These are phyloP conservation scores for Neonectria sp. DNA, from an alignment of 2,329 filamentous ascomycete genomes.

Conservation along the genomic window DNA sequence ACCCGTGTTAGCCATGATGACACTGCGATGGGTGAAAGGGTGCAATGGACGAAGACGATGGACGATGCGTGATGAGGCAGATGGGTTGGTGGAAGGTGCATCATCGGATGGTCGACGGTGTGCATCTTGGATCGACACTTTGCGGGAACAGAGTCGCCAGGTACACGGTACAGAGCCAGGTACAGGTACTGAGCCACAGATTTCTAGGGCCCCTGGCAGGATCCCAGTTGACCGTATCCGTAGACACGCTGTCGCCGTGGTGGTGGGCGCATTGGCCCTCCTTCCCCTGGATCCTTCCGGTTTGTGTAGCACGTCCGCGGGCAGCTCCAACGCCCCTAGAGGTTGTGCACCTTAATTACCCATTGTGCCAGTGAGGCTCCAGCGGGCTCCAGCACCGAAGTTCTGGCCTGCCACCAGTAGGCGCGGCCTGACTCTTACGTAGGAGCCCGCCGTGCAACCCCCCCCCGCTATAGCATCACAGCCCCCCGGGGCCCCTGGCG, in stretches of 20 bases:
- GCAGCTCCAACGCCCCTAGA: background rate
- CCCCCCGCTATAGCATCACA: conserved; percentile 19
- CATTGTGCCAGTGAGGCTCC: conserved; percentile 1
- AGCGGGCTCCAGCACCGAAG: background rate
- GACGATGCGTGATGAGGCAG: background rate
- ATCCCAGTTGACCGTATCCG: conserved; percentile 17
- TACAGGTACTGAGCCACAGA: conserved; percentile 8
- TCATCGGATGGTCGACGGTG: conserved; percentile 30
- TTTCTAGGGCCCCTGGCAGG: conserved; percentile 14
- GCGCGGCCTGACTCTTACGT: conserved; percentile 2
- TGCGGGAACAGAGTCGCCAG: conserved; percentile 9
- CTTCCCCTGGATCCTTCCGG: conserved; percentile 14
- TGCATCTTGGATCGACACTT: conserved; percentile 19
- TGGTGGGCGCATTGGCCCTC: conserved; percentile 23
- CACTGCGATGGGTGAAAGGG: conserved; percentile 2
- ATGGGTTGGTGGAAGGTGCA: conserved; percentile 33
- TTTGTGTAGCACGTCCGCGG: conserved; percentile 6
- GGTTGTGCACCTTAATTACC: too few relatives aligned
- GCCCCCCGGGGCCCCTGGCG: conserved; percentile 23
- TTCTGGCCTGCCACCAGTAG: background rate
- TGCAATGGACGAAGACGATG: background rate
- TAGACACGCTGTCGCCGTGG: conserved; percentile 25
- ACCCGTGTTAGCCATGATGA: background rate
- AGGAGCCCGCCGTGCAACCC: background rate
- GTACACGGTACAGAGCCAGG: conserved; percentile 5